A percentile compares a stretch with the other conserved stretches of the same genome.
These are phyloP conservation scores for Curvularia eragrostidis DNA, from an alignment of 2,329 filamentous ascomycete genomes.

Conservation along the genomic window DNA sequence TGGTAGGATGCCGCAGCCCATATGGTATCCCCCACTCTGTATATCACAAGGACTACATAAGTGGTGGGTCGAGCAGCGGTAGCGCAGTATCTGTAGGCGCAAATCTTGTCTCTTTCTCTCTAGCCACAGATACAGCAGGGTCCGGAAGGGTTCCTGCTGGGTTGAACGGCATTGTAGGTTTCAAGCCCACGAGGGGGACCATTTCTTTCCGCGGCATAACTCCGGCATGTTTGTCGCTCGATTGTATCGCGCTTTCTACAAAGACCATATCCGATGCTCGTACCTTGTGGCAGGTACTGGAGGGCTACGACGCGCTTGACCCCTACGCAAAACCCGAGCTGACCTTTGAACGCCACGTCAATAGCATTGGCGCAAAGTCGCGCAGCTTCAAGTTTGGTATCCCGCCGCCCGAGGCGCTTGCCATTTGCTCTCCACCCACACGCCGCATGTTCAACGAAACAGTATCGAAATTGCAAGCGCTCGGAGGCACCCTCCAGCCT, in stretches of 20 bases:
- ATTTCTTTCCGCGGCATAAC: conserved; percentile 59
- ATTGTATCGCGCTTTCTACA: conserved; percentile 64
- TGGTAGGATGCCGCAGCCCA: conserved; percentile 65
- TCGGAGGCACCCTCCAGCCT: conserved; percentile 40
- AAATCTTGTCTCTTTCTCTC: conserved; percentile 61
- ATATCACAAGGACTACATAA: conserved; percentile 59
- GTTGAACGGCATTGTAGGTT: conserved; percentile 63
- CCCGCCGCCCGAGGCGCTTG: conserved; percentile 55
- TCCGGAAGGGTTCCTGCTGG: conserved; percentile 61
- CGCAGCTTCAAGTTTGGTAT: conserved; percentile 58
- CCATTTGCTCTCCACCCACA: conserved; percentile 52
- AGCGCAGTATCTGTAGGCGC: conserved; percentile 62
- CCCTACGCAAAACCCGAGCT: conserved; percentile 57
- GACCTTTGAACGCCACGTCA: conserved; percentile 44
- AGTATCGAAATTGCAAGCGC: conserved; percentile 32
- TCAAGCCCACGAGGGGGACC: conserved; percentile 60
- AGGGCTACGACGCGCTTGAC: conserved; percentile 58
- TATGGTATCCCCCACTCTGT: conserved; percentile 64
- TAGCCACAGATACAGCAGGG: conserved; percentile 65
- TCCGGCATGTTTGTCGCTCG: conserved; percentile 64
- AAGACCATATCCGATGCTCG: conserved; percentile 59
- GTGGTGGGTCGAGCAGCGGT: conserved; percentile 65
- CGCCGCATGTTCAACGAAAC: conserved; percentile 46
- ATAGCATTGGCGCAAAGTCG: conserved; percentile 44
- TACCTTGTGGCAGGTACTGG: conserved; percentile 56